Conservation (phyloP, 2,329 filamentous ascomycete species). For the Magnaporthiopsis poae region DNA sequence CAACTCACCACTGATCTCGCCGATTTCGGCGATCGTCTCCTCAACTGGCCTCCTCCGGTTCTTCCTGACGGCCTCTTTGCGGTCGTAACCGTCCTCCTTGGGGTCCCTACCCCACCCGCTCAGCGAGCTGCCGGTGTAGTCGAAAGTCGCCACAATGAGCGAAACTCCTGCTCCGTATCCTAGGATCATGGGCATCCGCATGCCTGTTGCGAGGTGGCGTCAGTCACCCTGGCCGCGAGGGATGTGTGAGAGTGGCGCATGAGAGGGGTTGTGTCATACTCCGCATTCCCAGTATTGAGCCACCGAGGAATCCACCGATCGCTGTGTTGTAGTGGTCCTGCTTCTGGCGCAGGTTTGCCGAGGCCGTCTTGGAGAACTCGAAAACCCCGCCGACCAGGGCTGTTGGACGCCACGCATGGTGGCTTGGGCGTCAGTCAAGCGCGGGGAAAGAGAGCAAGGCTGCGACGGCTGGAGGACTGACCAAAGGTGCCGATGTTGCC, state of each 20-base stretch:
- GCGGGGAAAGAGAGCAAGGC: not conserved
- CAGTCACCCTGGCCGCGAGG: not conserved
- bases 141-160: slow-evolving; percentile 51
- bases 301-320: slow-evolving; percentile 67
- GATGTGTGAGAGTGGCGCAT: not conserved
- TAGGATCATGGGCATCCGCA: slow-evolving; percentile 57
- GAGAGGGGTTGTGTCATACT: slow-evolving; percentile 41
- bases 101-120: slow-evolving; percentile 34
- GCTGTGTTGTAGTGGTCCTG: slow-evolving; percentile 68
- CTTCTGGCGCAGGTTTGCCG: slow-evolving; percentile 77
- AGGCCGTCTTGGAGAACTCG: slow-evolving; percentile 64
- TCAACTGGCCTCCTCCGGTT: slow-evolving; percentile 64
- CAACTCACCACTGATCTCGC: slow-evolving; percentile 70
- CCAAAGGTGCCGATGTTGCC: slow-evolving; percentile 60
- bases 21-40: slow-evolving; percentile 71
- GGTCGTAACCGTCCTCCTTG: slow-evolving; percentile 60
- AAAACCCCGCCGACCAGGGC: slow-evolving; percentile 66
- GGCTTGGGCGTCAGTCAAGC: not conserved
- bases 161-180: slow-evolving; percentile 54
- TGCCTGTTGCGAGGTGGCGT: not conserved
- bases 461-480: slow-evolving; percentile 24
- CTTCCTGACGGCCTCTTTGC: slow-evolving; percentile 64
- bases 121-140: slow-evolving; percentile 57
- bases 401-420: slow-evolving; percentile 3
- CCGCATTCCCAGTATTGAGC: slow-evolving; percentile 60